A percentile compares a stretch with the other conserved stretches of the same genome.
Conservation (phyloP, 768 basidiomycete genomes). For the Mycena vulgaris region DNA sequence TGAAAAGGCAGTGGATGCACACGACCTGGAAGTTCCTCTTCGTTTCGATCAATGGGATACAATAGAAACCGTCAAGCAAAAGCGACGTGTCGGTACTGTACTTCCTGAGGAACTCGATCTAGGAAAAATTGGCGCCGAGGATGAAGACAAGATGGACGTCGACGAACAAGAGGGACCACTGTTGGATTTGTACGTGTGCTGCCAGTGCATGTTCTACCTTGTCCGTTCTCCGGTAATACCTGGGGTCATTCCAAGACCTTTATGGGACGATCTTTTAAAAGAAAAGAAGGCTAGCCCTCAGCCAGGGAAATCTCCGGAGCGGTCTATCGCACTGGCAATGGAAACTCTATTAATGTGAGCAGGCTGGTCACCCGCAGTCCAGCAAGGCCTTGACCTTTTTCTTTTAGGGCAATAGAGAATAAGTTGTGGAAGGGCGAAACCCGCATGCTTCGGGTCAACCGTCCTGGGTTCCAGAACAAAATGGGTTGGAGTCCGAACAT, state of each 20-base stretch:
- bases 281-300: conserved; percentile 75
- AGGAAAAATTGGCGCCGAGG: conserved; percentile 55
- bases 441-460: conserved; percentile 67
- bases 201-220: conserved; percentile 85
- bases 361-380: conserved; percentile 21
- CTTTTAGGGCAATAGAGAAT: conserved; percentile 75
- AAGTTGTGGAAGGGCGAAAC: conserved; percentile 80
- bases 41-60: conserved; percentile 74
- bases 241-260: conserved; percentile 76
- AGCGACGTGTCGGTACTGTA: conserved; percentile 59
- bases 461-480: conserved; percentile 71
- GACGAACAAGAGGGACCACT: conserved; percentile 67
- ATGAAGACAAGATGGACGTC: conserved; percentile 50
- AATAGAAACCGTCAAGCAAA: conserved; percentile 65
- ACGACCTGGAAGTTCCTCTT: conserved; percentile 74
- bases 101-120: conserved; percentile 60
- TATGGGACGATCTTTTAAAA: conserved; percentile 73
- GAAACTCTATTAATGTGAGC: conserved; percentile 80
- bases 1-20: conserved; percentile 77
- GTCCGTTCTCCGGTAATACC: conserved; percentile 80
- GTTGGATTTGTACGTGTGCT: conserved; percentile 87
- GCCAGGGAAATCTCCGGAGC: conserved; percentile 67
- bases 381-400: conserved; percentile 27
- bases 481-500: conserved; percentile 75
- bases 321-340: conserved; percentile 68